Evolutionary conservation across 352 stramenopile species (phyloP).

Genomic region (Globisporangium nodosum): DNA sequence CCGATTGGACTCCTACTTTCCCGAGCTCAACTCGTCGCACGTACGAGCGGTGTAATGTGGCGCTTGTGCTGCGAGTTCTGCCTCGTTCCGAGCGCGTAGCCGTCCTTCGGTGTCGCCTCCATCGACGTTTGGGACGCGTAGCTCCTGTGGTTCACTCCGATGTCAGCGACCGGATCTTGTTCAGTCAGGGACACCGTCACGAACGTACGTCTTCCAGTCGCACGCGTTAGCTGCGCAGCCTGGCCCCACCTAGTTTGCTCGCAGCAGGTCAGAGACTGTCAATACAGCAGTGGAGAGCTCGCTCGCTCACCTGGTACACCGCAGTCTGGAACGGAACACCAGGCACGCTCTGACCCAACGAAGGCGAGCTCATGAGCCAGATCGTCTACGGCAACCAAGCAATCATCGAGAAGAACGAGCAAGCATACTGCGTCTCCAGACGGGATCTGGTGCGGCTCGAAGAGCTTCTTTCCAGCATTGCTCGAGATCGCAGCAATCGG

Average conservation of each 20-base stretch:
- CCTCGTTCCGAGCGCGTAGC: slow-evolving; percentile 16
- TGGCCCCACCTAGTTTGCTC: slow-evolving; percentile 35
- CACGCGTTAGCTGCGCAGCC: slow-evolving; percentile 30
- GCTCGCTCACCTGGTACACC: slow-evolving; percentile 45
- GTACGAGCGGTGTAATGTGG: slow-evolving; percentile 56
- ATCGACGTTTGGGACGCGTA: slow-evolving; percentile 57
- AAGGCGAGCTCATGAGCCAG: background rate
- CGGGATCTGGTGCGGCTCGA: slow-evolving; percentile 42
- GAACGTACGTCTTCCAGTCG: slow-evolving; percentile 69
- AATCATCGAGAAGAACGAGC: background rate
- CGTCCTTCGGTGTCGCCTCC: slow-evolving; percentile 22
- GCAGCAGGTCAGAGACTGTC: background rate
- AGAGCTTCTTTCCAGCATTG: slow-evolving; percentile 42
- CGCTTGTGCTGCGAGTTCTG: slow-evolving; percentile 63
- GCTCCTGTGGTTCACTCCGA: slow-evolving; percentile 23
- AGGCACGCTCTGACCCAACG: slow-evolving; percentile 21
- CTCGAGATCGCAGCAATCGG: slow-evolving; percentile 11
- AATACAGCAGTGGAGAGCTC: background rate
- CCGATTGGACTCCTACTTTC: background rate
- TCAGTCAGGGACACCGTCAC: background rate
- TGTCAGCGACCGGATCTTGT: background rate
- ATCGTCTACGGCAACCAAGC: background rate
- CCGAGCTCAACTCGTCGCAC: background rate
- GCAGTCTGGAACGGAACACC: slow-evolving; percentile 60
- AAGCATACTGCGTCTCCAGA: slow-evolving; percentile 19